Percentiles rank a stretch among this genome's conserved stretches.
phyloP scores from a whole-genome alignment of 352 stramenopile species.

The Phytophthora kernoviae region DNA sequence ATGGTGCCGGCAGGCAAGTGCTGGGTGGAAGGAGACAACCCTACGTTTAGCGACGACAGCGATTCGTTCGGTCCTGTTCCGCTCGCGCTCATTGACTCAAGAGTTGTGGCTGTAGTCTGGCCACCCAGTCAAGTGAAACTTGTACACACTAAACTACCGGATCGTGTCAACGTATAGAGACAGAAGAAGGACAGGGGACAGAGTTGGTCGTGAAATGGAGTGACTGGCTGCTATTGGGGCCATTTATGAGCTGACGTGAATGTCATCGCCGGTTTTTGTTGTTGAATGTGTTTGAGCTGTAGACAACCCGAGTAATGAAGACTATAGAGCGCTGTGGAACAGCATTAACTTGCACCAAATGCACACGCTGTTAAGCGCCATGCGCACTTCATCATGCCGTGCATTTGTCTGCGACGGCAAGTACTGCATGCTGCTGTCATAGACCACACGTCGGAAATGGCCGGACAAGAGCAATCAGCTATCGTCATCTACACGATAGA shows the following conservation, averaged over 20 bases:
- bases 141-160: conserved; percentile 54
- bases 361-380: no score
- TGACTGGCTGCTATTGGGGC: conserved; percentile 5
- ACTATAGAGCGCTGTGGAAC: no score
- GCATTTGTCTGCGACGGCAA: no score
- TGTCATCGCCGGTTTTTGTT: no score
- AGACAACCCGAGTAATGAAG: no score
- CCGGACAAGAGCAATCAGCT: neutral
- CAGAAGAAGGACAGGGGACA: conserved; percentile 2
- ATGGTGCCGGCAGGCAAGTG: conserved; percentile 78
- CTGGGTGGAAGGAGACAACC: conserved; percentile 87
- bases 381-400: no score
- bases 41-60: conserved; percentile 79
- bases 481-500: neutral
- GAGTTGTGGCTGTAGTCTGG: conserved; percentile 83
- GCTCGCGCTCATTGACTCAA: conserved; percentile 80
- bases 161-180: conserved; percentile 59
- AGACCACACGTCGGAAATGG: neutral
- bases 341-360: no score
- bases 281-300: no score
- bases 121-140: conserved; percentile 69
- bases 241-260: conserved; percentile 4
- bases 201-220: neutral
- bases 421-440: neutral
- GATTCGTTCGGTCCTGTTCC: conserved; percentile 77